A percentile compares a stretch with the other conserved stretches of the same genome.
These are phyloP conservation scores for Pseudoturritis turrita DNA, from an alignment of 345 rosid genomes.

Conservation along the genomic window DNA sequence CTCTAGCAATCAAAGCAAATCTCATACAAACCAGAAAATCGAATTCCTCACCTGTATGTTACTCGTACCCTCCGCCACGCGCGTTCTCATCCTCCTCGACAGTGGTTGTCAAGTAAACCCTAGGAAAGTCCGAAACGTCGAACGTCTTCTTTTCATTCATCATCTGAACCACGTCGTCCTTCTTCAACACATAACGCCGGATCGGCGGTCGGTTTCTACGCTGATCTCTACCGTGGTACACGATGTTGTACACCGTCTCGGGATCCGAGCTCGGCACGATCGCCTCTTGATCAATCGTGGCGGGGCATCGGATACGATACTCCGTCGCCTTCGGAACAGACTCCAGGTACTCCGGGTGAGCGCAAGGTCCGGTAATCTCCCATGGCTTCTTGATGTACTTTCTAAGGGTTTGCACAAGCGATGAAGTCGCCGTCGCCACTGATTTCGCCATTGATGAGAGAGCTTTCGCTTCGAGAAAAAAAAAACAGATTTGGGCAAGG, in stretches of 20 bases:
- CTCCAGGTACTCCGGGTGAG: slow-evolving; percentile 67
- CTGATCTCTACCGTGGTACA: slow-evolving; percentile 70
- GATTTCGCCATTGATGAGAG: slow-evolving; percentile 64
- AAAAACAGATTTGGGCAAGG: slow-evolving; percentile 7
- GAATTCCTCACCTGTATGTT: slow-evolving; percentile 32
- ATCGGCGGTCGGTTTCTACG: slow-evolving; percentile 86
- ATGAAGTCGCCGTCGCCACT: slow-evolving; percentile 37
- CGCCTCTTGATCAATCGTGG: slow-evolving; percentile 47
- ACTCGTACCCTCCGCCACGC: slow-evolving; percentile 66
- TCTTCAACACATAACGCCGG: slow-evolving; percentile 63
- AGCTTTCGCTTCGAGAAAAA: slow-evolving; percentile 1
- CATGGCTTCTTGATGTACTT: slow-evolving; percentile 86
- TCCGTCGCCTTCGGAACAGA: slow-evolving; percentile 63
- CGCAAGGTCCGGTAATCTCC: slow-evolving; percentile 93
- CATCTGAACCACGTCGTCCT: slow-evolving; percentile 70
- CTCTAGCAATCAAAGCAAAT: not conserved
- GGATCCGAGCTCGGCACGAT: slow-evolving; percentile 76
- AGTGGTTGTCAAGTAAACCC: slow-evolving; percentile 56
- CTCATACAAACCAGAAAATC: not conserved
- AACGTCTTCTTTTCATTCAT: slow-evolving; percentile 68
- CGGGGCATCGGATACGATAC: slow-evolving; percentile 75
- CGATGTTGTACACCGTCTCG: slow-evolving; percentile 83
- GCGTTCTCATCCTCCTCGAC: slow-evolving; percentile 68
- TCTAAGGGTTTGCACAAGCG: slow-evolving; percentile 57
- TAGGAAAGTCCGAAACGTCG: slow-evolving; percentile 64